Evolutionary conservation across 1,284 basidiomycete genomes (phyloP), one percentile per base, ranked within the genome.

Genomic region (Heterobasidion parviporum): DNA sequence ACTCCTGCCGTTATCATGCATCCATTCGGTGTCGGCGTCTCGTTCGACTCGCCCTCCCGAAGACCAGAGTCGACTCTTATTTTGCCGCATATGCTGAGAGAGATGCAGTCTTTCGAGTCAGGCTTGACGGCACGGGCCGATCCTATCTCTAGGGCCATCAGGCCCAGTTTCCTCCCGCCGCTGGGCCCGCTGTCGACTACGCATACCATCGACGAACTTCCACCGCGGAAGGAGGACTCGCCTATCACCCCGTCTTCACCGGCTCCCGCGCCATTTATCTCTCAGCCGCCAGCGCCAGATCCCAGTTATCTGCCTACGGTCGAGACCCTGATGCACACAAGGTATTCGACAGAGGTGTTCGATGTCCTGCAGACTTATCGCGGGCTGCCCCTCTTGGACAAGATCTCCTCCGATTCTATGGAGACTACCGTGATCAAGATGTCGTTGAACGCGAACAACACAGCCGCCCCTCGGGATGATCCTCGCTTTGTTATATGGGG

Each of bases 401-500:
- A 76, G 60, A 70, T 72, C 47, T 58, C 76, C n/a, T 70, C 74
- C 0, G 74, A 76, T 12, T 62, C 70, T 3, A 66, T 70, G 3
- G 74, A 80, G 59, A 81, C 81, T 12, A 83, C 81, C 0, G 79
- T 80, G 18, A 84, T 89, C 67, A 83, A 79, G 63, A 72, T 90
- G 65, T 87, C 84, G 1, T 65, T 86, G 14, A 77, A 80, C 43
- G 66, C 79, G 0, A 83, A 87, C 36, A 80, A 85, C 56, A 80
- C 77, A 35, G 82, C 86, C 7, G 78, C 82, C 0, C 89, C 89
- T 1, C 79, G 83, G 16, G 85, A 92, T 61, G 92, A 94, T 62
- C 91, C 92, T 18, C 80, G 91, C 0, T 94, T 93, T 65, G 89
- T 92, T 33, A 85, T 94, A 15, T 94, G 91, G 91, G 89, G 88